Conservation (phyloP, 2,329 filamentous ascomycete species). For the Xylariaceae sp. region DNA sequence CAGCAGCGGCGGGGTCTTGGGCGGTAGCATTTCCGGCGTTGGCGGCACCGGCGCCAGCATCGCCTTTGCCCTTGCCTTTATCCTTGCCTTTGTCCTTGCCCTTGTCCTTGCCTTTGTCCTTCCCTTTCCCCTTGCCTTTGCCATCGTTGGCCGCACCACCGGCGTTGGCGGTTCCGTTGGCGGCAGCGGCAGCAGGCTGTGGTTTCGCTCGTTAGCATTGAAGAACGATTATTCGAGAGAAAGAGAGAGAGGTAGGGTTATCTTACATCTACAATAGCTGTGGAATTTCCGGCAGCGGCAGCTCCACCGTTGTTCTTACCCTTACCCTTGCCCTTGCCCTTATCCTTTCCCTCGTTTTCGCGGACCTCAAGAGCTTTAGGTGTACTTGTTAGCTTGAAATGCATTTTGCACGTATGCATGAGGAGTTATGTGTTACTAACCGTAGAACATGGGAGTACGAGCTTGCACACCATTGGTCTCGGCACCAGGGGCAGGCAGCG, state of each 20-base stretch:
- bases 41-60: background rate
- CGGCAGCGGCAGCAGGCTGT: slow-evolving; percentile 19
- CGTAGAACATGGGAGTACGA: slow-evolving; percentile 21
- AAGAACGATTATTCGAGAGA: background rate
- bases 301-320: too few relatives aligned
- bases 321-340: background rate
- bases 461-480: slow-evolving; percentile 10
- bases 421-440: slow-evolving; percentile 1
- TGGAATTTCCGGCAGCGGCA: slow-evolving; percentile 13
- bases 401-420: background rate
- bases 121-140: slow-evolving; percentile 13
- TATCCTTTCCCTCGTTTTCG: slow-evolving; percentile 1
- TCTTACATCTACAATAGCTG: slow-evolving; percentile 10
- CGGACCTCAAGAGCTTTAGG: slow-evolving; percentile 30
- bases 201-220: background rate
- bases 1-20: too few relatives aligned
- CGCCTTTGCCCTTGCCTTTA: background rate
- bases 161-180: slow-evolving; percentile 24
- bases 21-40: slow-evolving; percentile 5
- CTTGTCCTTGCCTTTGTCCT: slow-evolving; percentile 11
- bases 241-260: background rate
- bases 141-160: slow-evolving; percentile 7
- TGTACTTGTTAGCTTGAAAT: slow-evolving; percentile 14
- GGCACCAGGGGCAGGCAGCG: slow-evolving; percentile 32
- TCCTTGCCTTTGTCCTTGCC: slow-evolving; percentile 8